Evolutionary conservation across 352 stramenopile species (phyloP), one percentile per base, ranked within the genome.

Genomic region (Pythium diclinum): DNA sequence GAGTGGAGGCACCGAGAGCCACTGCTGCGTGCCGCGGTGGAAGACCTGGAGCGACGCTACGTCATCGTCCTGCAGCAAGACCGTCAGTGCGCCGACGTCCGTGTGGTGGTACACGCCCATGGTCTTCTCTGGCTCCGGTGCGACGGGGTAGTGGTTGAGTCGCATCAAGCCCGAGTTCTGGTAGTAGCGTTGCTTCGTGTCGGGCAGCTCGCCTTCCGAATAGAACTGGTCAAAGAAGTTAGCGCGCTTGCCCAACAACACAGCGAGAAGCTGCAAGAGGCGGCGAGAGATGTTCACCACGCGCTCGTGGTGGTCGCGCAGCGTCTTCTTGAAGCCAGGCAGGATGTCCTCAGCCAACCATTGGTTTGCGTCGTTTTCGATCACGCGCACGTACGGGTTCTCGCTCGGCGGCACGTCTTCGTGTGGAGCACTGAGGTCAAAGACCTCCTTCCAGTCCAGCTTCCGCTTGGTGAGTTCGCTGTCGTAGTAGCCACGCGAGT

Each of bases 401-500:
- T 78, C 68, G 21, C 85, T 60, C 13, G 84, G 67, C 3, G 69
- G 44, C 2, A 57, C 67, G 34, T 84, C 75, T n/a, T 86, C 75
- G 6, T 77, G 63, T 3, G 21, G 71, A 1, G 74, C 78, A 32
- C 63, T 66, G 44, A 81, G 77, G 77, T 97, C 92, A 14, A 97
- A 77, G 10, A 68, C 76, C 63, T 97, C 83, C 57, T 98, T 98
- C 88, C 88, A 97, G 75, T 98, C 94, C 19, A 72, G 72, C 56
- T 86, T 92, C 68, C 95, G 88, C 77, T 98, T 98, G 49, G 94
- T 98, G 28, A 98, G 73, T 63, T 98, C 94, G 62, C 95, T 81
- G 64, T 98, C 89, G 72, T 96, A 97, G 70, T 90, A 98, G 13
- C 94, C 94, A 54, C 89, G 78, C 32, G 90, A 76, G 79, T 98